A percentile compares a stretch with the other conserved stretches of the same genome.
phyloP scores from a whole-genome alignment of 1,284 basidiomycete species.

The Pseudozyma sp. region DNA sequence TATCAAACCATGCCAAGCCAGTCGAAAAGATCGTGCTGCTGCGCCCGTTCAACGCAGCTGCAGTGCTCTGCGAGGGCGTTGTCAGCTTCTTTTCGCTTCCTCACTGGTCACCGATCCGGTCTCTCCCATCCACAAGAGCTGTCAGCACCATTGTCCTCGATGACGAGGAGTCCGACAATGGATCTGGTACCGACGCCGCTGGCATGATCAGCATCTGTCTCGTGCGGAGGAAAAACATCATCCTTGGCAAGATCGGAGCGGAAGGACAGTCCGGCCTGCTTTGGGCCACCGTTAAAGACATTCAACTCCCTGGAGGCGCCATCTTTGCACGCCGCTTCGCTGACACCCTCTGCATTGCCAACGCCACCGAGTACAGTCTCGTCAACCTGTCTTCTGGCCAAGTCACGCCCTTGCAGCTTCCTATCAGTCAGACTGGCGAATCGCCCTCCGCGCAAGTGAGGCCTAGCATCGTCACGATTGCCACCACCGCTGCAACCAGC shows the following conservation, averaged over 20 bases:
- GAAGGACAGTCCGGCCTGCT: constrained; percentile 48
- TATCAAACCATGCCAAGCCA: constrained; percentile 40
- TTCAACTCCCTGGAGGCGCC: constrained; percentile 61
- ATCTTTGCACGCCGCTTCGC: constrained; percentile 59
- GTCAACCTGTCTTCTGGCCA: constrained; percentile 53
- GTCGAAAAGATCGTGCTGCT: constrained; percentile 49
- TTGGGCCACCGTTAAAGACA: constrained; percentile 54
- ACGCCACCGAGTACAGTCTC: constrained; percentile 61
- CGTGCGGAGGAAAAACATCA: constrained; percentile 58
- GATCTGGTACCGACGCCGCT: constrained; percentile 35
- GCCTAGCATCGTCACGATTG: constrained; percentile 61
- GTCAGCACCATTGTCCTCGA: constrained; percentile 50
- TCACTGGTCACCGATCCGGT: constrained; percentile 33
- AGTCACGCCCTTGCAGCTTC: constrained; percentile 60
- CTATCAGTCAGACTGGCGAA: constrained; percentile 63
- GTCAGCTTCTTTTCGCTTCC: constrained; percentile 50
- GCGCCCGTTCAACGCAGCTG: constrained; percentile 33
- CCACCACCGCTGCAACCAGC: constrained; percentile 2
- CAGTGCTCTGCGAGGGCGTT: constrained; percentile 47
- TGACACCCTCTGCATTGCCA: constrained; percentile 62
- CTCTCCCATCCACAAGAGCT: constrained; percentile 36
- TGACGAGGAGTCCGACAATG: constrained; percentile 37
- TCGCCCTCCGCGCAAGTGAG: constrained; percentile 59
- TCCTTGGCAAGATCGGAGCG: constrained; percentile 54
- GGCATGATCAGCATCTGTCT: constrained; percentile 62